These are phyloP conservation scores for Jackrogersella multiformis DNA, from an alignment of 495 filamentous ascomycete genomes.

Conservation along the genomic window DNA sequence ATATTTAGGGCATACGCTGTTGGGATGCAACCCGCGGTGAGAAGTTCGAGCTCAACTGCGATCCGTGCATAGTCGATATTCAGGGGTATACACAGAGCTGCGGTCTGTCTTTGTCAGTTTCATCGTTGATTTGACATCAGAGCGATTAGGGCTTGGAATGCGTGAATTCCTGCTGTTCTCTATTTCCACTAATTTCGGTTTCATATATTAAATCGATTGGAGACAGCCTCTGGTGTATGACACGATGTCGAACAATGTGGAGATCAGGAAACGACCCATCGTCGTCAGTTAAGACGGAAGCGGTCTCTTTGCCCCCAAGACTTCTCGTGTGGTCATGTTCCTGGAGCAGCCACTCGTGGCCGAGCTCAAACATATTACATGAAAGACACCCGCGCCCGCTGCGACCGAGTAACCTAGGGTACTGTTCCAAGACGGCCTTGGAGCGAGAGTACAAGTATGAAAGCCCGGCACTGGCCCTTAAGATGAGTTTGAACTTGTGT, in stretches of 20 bases:
- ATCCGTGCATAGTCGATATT: conserved; percentile 6
- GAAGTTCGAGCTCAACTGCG: conserved; percentile 3
- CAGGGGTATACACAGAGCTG: background rate
- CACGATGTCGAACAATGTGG: background rate
- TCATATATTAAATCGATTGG: too few species aligned
- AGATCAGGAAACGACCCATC: background rate
- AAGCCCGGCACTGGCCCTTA: background rate
- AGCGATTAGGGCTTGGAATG: background rate
- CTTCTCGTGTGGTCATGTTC: background rate
- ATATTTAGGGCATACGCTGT: background rate
- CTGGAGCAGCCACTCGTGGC: background rate
- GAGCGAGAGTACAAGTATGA: background rate
- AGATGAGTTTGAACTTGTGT: background rate
- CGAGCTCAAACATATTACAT: background rate
- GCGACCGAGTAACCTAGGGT: background rate
- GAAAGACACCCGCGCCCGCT: background rate
- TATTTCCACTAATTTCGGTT: too few species aligned
- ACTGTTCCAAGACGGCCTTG: background rate
- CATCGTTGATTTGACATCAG: background rate
- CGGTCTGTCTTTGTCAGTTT: background rate
- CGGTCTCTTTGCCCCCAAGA: background rate
- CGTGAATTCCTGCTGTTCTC: too few species aligned
- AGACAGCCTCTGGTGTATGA: too few species aligned
- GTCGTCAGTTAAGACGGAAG: too few species aligned
- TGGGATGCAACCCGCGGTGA: background rate